A percentile compares a stretch with the other conserved stretches of the same genome.
These are phyloP conservation scores for Fusarium sulawesiense DNA, from an alignment of 2,329 filamentous ascomycete genomes.

Conservation along the genomic window DNA sequence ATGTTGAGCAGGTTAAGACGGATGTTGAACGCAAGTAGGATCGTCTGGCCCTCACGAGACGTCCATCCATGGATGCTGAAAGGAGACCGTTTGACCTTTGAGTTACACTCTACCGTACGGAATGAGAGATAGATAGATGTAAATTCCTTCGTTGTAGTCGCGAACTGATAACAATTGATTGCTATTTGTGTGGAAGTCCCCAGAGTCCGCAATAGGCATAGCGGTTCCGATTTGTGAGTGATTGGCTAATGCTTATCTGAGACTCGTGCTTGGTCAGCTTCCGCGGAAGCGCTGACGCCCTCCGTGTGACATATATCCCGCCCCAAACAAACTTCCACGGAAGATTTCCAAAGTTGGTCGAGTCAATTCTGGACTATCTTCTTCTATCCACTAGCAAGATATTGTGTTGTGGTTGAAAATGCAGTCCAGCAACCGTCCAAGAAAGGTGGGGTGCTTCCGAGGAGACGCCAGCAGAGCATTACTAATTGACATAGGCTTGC, in stretches of 20 bases:
- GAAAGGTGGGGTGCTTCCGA: background rate
- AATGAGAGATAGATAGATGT: background rate
- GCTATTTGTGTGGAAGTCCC: background rate
- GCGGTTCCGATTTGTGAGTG: rapidly evolving
- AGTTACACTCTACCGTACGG: too few relatives aligned
- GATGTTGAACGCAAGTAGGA: background rate
- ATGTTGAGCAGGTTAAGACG: background rate
- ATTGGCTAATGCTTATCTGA: background rate
- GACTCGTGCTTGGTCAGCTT: constrained; percentile 12
- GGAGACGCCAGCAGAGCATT: background rate
- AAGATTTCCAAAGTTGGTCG: background rate
- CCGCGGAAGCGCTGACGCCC: constrained; percentile 10
- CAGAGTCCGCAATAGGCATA: background rate
- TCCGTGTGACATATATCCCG: background rate
- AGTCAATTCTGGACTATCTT: rapidly evolving
- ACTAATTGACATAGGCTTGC: constrained; percentile 2
- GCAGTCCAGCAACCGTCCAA: background rate
- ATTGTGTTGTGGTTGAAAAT: rapidly evolving
- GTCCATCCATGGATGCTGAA: background rate
- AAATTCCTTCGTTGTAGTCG: background rate
- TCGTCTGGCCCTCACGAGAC: background rate
- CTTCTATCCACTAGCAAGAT: rapidly evolving
- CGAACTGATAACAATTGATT: background rate
- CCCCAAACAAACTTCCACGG: background rate
- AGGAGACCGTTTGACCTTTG: background rate